Evolutionary conservation across 2,329 filamentous ascomycete species (phyloP).

Genomic region (Fusarium armeniacum): DNA sequence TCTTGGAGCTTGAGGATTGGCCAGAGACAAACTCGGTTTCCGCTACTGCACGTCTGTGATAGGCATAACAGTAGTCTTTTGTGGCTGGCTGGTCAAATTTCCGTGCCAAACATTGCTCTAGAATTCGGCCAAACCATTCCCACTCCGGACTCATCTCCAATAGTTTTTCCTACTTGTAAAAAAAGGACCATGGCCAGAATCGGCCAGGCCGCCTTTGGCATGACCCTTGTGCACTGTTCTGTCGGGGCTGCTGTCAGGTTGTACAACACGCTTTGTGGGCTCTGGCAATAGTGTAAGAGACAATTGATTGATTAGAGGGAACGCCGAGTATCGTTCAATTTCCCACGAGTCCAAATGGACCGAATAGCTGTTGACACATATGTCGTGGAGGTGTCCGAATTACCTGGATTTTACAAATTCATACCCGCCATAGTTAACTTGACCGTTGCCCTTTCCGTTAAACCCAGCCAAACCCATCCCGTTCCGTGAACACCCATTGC

Average conservation of each 20-base stretch:
- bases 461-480: neutral
- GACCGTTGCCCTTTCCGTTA: slow-evolving; percentile 1
- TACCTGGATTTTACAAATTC: slow-evolving; percentile 26
- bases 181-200: neutral
- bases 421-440: neutral
- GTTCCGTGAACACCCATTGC: slow-evolving; percentile 22
- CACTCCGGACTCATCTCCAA: slow-evolving; percentile 32
- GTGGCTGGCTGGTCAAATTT: slow-evolving; percentile 37
- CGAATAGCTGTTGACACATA: neutral
- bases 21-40: slow-evolving; percentile 4
- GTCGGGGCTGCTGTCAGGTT: neutral
- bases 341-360: neutral
- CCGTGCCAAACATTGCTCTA: slow-evolving; percentile 24
- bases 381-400: slow-evolving; percentile 21
- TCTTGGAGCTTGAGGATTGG: slow-evolving; percentile 11
- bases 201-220: neutral
- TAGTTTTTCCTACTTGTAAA: neutral
- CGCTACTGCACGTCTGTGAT: slow-evolving; percentile 15
- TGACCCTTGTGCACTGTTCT: neutral
- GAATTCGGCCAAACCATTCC: slow-evolving; percentile 24
- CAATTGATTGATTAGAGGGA: neutral
- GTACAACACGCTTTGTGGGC: neutral
- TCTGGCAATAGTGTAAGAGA: neutral
- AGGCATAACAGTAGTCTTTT: slow-evolving; percentile 25
- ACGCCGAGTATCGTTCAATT: neutral